Evolutionary conservation across 2,329 filamentous ascomycete genomes (phyloP), one percentile per base, ranked within the genome.

Genomic region (Ceratocystis huliohia): DNA sequence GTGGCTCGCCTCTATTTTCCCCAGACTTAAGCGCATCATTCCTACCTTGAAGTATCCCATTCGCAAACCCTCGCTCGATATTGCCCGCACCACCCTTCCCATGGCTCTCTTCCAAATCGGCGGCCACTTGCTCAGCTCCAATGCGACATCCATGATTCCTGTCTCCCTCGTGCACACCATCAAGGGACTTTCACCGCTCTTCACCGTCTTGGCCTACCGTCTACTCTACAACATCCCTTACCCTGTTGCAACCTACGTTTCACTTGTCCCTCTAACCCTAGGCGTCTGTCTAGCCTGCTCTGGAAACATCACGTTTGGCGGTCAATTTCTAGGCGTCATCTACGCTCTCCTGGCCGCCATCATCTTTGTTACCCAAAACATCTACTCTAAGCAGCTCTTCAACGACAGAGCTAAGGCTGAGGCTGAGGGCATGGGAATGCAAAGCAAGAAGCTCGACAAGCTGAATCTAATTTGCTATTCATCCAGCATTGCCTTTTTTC

Each of bases 121-220:
- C 45, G 94, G 94, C 4, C 94, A 99, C 76, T 88, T 99, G 50
- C 80, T 97, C 57, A 96, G 90, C 75, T 96, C 93, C 5, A 94
- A 91, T 70, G 93, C 94, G 33, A 99, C 93, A 41, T 88, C 91
- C 63, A 89, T 91, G 74, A 97, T 99, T 65, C 93, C 94, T 0
- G 94, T 99, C 1, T 97, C 94, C 5, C 82, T 99, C 45, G 94
- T 99, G 2, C 94, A 99, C 76, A 99, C 94, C 0, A 97, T 99
- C 77, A 99, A 99, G 78, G 94, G 94, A 6, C 84, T 99, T 30
- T 97, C 93, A 2, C 94, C 94, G 3, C 80, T 99, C 6, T 95
- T 99, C 75, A 99, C 94, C 0, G 94, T 99, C 53, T 76, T 96
- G 66, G 94, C 94, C 64, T 99, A 99, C 74, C 87, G 94, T 65